Percentiles rank a stretch among this genome's conserved stretches.
These are phyloP conservation scores for Isatis lusitanica DNA, from an alignment of 441 rosid species.

Conservation along the genomic window DNA sequence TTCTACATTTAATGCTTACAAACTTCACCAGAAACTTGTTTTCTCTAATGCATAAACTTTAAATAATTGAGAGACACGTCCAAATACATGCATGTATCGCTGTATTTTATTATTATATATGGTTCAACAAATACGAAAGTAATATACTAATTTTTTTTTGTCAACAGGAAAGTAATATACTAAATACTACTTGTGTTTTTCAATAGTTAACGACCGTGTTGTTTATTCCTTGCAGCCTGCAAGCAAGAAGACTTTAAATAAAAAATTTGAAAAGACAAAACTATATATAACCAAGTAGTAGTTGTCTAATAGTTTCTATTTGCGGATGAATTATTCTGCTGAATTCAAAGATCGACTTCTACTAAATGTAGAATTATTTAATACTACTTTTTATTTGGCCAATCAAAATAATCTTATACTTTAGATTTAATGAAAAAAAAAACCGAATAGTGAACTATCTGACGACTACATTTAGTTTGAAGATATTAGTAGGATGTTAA, in stretches of 20 bases:
- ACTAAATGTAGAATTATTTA: no score
- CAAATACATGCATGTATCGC: constrained; percentile 10
- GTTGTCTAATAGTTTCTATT: no score
- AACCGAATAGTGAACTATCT: no score
- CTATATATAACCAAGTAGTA: no score
- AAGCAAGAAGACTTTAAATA: background rate
- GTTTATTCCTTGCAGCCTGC: background rate
- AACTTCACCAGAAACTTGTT: constrained; percentile 5
- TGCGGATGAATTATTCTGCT: no score
- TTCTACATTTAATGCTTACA: constrained; percentile 31
- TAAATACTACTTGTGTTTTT: background rate
- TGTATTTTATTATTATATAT: background rate
- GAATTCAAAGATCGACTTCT: no score
- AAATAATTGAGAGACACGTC: background rate
- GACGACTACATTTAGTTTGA: no score
- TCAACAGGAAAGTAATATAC: background rate
- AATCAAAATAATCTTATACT: no score
- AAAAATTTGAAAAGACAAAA: background rate
- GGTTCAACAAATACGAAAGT: background rate
- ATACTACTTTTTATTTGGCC: no score
- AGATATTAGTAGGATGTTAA: no score
- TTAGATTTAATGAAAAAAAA: no score
- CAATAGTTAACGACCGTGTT: background rate
- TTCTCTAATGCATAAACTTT: background rate
- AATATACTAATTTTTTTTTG: no score